A percentile compares a stretch with the other conserved stretches of the same genome.
Conservation (phyloP, 202 grass and related monocot species). For the Setaria italica region DNA sequence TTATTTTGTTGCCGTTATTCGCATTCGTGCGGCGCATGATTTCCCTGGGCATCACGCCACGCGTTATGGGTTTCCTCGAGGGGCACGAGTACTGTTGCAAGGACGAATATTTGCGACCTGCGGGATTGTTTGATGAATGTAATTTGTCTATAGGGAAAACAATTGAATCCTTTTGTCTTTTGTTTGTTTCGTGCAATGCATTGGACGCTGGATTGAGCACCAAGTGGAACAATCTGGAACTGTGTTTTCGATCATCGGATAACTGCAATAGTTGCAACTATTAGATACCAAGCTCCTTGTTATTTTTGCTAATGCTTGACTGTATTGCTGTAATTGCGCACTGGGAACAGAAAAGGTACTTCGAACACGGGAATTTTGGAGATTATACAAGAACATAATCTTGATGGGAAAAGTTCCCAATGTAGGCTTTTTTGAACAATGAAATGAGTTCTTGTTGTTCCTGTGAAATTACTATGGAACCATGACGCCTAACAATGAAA, state of each 20-base stretch:
- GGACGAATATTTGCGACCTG: not conserved
- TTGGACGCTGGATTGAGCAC: not conserved
- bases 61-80: conserved; percentile 32
- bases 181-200: not conserved
- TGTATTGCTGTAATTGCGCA: not conserved
- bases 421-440: not conserved
- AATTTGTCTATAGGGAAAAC: not conserved
- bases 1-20: not conserved
- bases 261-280: not conserved
- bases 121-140: not conserved
- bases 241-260: not conserved
- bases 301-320: not conserved
- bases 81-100: not conserved
- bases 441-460: not conserved
- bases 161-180: not conserved
- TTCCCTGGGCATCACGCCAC: conserved; percentile 20
- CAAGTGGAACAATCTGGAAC: conserved; percentile 4
- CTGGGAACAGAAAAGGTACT: not conserved
- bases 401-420: not conserved
- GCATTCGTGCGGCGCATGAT: not conserved
- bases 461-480: not conserved
- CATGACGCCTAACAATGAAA: not conserved
- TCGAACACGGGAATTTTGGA: not conserved
- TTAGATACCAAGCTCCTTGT: not conserved
- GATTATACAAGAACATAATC: not conserved